Base-by-base conservation (phyloP, 2,329 filamentous ascomycete genomes). In the Fusarium robinianum region DNA sequence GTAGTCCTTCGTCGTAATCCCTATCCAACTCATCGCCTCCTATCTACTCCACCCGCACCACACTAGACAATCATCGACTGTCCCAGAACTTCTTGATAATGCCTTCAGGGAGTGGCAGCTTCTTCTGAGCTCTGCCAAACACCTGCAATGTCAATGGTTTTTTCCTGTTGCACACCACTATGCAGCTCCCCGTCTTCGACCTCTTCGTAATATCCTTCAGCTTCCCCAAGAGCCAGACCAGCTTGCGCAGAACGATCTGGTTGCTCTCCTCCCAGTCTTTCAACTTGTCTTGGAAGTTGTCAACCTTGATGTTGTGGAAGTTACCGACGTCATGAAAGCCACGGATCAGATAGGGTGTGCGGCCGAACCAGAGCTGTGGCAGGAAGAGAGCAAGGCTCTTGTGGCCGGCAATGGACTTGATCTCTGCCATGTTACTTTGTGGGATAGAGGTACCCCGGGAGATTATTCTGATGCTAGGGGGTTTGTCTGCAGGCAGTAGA, bases 301-400 rank as follows among this genome's bases (percentile, higher is more conserved):
- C 38, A 9, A 54, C 29, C 0, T 19, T 35, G 3, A 56, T 47
- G 7, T 49, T 6, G 7, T 34, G 6, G 24, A 60, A 57, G 3
- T 24, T 36, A 7, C 60, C 60, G 0, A 54, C 6, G 2, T 4
- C 9, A 35, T 65, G 61, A 1, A 24, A 14, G 6, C 55, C 60
- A 1, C 26, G 35, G 7, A 65, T 61, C 3, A 65, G 35, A 22
- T 51, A 58, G 1, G 50, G 49, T 5, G 60, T 63, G 5, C 63
- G 55, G 5, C 62, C 61, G 16, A 65, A 60, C 63, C 62, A 65
- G 6, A 63, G 51, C 41, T 64, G 60, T 1, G 58, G 46, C 1
- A 63, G 17, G 5, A 42, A 5, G n/a, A 8, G 2, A 30, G 16
- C 0, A 15, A 10, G 3, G 10, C 29, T 25, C 49, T n/a, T n/a